Evolutionary conservation across 2,329 filamentous ascomycete species (phyloP), one percentile per base, ranked within the genome.

Genomic region (Metarhizium album): DNA sequence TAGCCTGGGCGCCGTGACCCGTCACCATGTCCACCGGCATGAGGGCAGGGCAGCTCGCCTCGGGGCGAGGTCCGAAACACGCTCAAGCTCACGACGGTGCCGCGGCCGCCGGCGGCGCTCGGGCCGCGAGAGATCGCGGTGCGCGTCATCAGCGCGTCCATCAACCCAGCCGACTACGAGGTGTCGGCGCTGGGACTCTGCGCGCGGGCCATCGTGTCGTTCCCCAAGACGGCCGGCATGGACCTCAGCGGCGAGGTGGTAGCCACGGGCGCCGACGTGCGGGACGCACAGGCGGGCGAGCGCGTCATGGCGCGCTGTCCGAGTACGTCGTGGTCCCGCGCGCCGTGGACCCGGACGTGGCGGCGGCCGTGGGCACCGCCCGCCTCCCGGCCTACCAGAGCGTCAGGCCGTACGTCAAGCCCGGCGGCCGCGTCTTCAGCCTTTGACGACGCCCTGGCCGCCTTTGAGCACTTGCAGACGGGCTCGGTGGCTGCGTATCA

Each of bases 401-500:
- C 37, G 31, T 49, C 16, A 18, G 13, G 23, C 47, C 37, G 20
- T 43, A 49, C 40, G 22, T 49, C 0, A 54, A 63, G 2, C 71
- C 72, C 5, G 68, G 67, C 7, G 72, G 77, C 48, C 75, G 72
- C 57, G 70, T 86, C 13, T 80, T 86, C 53, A 75, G 69, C 71
- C 22, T 80, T 82, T 59, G 74, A 78, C 18, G 74, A 85, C 50
- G 74, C 70, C 2, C 65, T 68, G 1, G 70, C 75, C 59, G 83
- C 80, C 2, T 82, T 76, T 64, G 72, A 75, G 62, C 76, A 72
- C 54, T 59, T 85, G 58, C 81, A 79, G 66, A 76, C 73, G 2
- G 77, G 77, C 0, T 71, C 78, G n/a, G 70, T 75, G n/a, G n/a
- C n/a, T n/a, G n/a, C n/a, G n/a, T n/a, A n/a, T n/a, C n/a, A n/a